Conservation (phyloP, 1,284 basidiomycete genomes). For the Tylopilus sp. region DNA sequence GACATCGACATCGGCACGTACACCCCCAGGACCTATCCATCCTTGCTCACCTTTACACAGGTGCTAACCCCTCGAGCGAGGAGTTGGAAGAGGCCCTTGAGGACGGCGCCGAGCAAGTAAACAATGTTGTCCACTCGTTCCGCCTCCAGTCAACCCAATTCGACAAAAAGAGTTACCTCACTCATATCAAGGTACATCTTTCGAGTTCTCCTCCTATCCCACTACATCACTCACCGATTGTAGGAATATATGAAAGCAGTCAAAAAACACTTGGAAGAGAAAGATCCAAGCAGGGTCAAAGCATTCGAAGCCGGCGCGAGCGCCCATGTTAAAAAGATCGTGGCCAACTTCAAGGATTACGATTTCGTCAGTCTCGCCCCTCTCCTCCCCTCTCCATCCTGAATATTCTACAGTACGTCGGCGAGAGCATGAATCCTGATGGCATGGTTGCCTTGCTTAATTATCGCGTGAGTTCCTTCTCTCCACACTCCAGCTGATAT, state of each 20-base stretch:
- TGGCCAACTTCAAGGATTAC: conserved; percentile 86
- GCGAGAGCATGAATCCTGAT: conserved; percentile 81
- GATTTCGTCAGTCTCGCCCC: conserved; percentile 61
- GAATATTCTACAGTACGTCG: conserved; percentile 61
- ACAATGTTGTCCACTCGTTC: conserved; percentile 93
- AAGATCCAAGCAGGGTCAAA: conserved; percentile 64
- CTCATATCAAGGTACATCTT: conserved; percentile 74
- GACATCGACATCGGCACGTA: conserved; percentile 86
- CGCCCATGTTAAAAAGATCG: conserved; percentile 80
- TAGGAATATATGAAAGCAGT: conserved; percentile 79
- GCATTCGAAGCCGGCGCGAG: conserved; percentile 83
- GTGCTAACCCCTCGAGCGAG: conserved; percentile 89
- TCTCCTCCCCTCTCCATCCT: not conserved
- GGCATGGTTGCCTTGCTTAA: conserved; percentile 89
- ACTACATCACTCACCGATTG: conserved; percentile 29
- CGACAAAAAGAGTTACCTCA: conserved; percentile 89
- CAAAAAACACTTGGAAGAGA: conserved; percentile 58
- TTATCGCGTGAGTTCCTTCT: conserved; percentile 53
- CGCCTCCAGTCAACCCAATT: conserved; percentile 80
- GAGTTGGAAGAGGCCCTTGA: conserved; percentile 82
- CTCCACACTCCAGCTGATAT: not conserved
- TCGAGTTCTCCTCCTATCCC: not conserved
- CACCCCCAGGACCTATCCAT: not conserved
- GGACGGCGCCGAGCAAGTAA: conserved; percentile 72
- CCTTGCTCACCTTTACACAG: conserved; percentile 37